Conservation (phyloP, 108 stramenopile genomes). For the Nitzschia inconspicua region DNA sequence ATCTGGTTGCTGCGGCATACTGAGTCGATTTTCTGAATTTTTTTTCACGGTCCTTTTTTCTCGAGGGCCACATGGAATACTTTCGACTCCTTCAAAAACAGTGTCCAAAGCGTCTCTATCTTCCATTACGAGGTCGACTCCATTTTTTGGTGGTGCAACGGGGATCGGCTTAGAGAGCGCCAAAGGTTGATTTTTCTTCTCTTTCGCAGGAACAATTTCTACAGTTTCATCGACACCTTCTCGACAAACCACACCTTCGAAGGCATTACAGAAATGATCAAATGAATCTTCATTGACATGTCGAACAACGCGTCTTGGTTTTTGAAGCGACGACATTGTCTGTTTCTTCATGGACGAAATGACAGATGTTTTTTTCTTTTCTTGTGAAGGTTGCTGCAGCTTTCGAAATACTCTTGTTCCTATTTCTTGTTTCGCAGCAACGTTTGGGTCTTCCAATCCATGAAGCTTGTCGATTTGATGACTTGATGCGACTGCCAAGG, state of each 20-base stretch:
- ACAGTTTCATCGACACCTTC: background rate
- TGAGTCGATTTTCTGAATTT: background rate
- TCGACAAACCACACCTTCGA: slow-evolving; percentile 2
- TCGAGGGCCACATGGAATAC: background rate
- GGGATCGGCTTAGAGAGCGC: background rate
- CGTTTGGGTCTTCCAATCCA: background rate
- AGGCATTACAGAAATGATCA: slow-evolving; percentile 7
- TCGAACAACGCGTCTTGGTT: background rate
- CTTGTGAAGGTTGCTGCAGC: no score
- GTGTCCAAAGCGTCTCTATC: slow-evolving; percentile 1
- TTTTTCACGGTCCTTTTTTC: background rate
- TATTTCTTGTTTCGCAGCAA: no score
- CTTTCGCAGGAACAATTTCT: background rate
- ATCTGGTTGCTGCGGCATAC: background rate
- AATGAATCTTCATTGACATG: slow-evolving; percentile 7
- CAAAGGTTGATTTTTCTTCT: background rate
- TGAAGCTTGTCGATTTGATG: background rate
- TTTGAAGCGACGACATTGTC: background rate
- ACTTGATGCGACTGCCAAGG: no score
- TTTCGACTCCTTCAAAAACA: slow-evolving; percentile 7
- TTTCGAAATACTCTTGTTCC: no score
- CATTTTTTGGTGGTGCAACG: no score
- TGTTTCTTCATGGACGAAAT: slow-evolving; percentile 4
- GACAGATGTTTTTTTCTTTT: no score
- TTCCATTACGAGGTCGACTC: background rate